Evolutionary conservation across 2,329 filamentous ascomycete genomes (phyloP), one percentile per base, ranked within the genome.

Genomic region (Ascochyta fabae): DNA sequence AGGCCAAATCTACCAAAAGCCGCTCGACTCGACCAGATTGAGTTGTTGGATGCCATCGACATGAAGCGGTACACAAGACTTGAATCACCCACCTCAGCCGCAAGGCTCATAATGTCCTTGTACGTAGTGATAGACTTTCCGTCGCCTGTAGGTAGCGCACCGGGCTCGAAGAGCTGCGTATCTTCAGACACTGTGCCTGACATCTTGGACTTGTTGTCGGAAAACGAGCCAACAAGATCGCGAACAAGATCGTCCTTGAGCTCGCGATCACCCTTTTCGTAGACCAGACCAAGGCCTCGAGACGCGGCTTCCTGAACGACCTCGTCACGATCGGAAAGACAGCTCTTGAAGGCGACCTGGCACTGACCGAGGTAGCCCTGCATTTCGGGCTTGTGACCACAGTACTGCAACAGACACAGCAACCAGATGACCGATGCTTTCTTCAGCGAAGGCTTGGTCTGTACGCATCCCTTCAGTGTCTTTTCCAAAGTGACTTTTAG

Each of bases 41-140:
- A 92, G 43, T 96, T 96, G 69, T 97, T 96, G 1, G 92, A 92
- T 3, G 95, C 95, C 64, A 99, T 83, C 0, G 93, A 94, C 95
- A 99, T 99, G 78, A 99, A 98, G 58, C 93, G 92, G 79, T 99
- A 99, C 1, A 98, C 91, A n/a, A 99, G 81, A 65, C 90, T 93
- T 55, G 95, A 94, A 68, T 99, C 94, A 10, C 95, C 95, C 31
- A 97, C 93, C 77, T 99, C 95, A 39, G 94, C 91, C n/a, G 95
- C 95, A 43, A 99, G 81, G 64, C 84, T 95, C 75, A 99, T 90
- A 63, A 99, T 98, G 70, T 99, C 95, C 72, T 96, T 96, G 79
- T 99, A 99, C 0, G 94, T 98, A 0, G 92, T 97, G 51, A 98
- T 86, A 0, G 92, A 91, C 31, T 56, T 56, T 7, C 92, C 92